phyloP scores from a whole-genome alignment of 2,329 filamentous ascomycete species.

The Pseudocercospora pini-densiflorae region DNA sequence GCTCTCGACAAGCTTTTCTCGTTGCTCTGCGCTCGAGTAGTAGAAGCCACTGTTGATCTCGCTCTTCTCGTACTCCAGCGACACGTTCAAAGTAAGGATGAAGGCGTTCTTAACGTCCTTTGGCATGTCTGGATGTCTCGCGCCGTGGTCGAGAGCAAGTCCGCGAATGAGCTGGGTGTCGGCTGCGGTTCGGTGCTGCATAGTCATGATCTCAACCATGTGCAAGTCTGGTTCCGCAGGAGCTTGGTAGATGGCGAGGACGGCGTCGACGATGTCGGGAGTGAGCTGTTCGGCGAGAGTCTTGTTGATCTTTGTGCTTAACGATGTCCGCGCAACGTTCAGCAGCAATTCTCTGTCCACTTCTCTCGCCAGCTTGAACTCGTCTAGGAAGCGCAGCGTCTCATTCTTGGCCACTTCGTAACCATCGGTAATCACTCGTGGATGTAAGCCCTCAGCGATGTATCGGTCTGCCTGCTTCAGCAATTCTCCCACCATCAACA shows the following conservation, averaged over 20 bases:
- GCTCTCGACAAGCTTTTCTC: conserved; percentile 97
- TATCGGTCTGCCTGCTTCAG: conserved; percentile 97
- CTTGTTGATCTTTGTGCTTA: conserved; percentile 92
- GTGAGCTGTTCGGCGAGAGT: conserved; percentile 89
- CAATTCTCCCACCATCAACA: conserved; percentile 92
- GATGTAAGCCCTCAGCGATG: conserved; percentile 96
- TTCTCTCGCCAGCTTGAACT: conserved; percentile 86
- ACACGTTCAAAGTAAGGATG: conserved; percentile 95
- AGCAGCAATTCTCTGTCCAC: conserved; percentile 93
- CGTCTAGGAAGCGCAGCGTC: conserved; percentile 90
- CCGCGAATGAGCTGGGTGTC: conserved; percentile 96
- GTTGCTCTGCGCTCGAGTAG: conserved; percentile 95
- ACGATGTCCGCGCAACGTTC: conserved; percentile 89
- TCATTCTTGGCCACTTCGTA: conserved; percentile 97
- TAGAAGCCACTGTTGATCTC: conserved; percentile 99
- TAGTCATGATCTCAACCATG: conserved; percentile 99
- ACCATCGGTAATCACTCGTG: conserved; percentile 93
- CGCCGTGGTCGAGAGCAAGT: conserved; percentile 91
- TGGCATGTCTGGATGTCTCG: conserved; percentile 97
- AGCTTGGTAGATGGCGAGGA: conserved; percentile 88
- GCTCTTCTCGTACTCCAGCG: conserved; percentile 97
- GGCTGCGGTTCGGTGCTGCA: conserved; percentile 96
- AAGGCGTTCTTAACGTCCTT: conserved; percentile 94
- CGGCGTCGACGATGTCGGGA: conserved; percentile 93
- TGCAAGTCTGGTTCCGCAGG: conserved; percentile 94